These are phyloP conservation scores for Aureobasidium subglaciale DNA, from an alignment of 2,329 filamentous ascomycete species.

Conservation along the genomic window DNA sequence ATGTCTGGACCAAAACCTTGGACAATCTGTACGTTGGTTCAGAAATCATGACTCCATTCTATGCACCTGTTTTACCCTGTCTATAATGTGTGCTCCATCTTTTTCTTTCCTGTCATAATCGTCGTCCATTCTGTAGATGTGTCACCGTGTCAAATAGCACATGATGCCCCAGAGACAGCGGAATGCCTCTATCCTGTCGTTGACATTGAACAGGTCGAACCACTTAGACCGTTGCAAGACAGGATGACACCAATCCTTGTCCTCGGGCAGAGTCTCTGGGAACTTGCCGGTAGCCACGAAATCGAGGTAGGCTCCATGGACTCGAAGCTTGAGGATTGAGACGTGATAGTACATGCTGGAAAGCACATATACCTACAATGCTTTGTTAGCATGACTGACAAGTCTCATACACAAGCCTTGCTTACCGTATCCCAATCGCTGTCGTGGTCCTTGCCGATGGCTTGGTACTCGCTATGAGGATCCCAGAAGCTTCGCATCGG, in stretches of 20 bases:
- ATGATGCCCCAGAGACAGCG: conserved; percentile 52
- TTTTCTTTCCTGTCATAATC: background rate
- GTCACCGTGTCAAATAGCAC: conserved; percentile 40
- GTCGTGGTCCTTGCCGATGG: conserved; percentile 46
- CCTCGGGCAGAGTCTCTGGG: conserved; percentile 23
- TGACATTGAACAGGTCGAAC: conserved; percentile 50
- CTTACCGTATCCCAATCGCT: conserved; percentile 47
- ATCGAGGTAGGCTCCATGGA: conserved; percentile 51
- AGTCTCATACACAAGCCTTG: background rate
- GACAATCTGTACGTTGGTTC: no score
- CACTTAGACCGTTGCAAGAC: conserved; percentile 49
- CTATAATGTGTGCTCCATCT: background rate
- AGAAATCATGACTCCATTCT: background rate
- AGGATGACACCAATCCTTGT: conserved; percentile 45
- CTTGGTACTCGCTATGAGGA: conserved; percentile 47
- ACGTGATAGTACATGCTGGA: conserved; percentile 58
- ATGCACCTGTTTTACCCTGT: background rate
- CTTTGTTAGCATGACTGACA: conserved; percentile 6
- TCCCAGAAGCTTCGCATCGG: conserved; percentile 50
- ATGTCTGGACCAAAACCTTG: no score
- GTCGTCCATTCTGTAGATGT: background rate
- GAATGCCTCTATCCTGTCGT: conserved; percentile 50
- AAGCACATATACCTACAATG: conserved; percentile 51
- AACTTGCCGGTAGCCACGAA: conserved; percentile 42
- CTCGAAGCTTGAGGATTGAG: conserved; percentile 50